Percentiles rank a stretch among this genome's conserved stretches.
These are phyloP conservation scores for Alternaria longipes DNA, from an alignment of 2,329 filamentous ascomycete genomes.

Conservation along the genomic window DNA sequence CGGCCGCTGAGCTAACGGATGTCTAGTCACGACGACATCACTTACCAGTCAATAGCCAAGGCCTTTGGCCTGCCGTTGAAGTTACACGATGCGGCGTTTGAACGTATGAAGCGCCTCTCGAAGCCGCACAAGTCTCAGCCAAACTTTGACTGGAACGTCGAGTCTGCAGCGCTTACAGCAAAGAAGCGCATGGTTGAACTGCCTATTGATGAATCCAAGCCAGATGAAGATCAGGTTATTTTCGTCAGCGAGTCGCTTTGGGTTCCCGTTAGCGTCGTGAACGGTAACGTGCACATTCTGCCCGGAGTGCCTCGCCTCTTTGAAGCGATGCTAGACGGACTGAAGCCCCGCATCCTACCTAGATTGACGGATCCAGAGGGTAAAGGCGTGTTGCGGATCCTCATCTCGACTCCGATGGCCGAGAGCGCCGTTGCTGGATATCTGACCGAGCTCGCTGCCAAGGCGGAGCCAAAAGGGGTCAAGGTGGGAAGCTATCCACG, in stretches of 20 bases:
- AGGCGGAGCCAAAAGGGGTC: slow-evolving; percentile 77
- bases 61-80: slow-evolving; percentile 81
- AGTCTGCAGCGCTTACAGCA: slow-evolving; percentile 79
- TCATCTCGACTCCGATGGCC: slow-evolving; percentile 86
- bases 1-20: slow-evolving; percentile 27
- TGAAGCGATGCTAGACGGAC: slow-evolving; percentile 76
- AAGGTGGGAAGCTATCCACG: slow-evolving; percentile 96
- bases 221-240: slow-evolving; percentile 75
- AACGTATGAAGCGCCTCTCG: slow-evolving; percentile 83
- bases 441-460: slow-evolving; percentile 78
- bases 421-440: slow-evolving; percentile 88
- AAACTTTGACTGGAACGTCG: slow-evolving; percentile 84
- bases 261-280: slow-evolving; percentile 90
- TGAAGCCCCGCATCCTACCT: slow-evolving; percentile 76
- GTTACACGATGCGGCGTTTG: slow-evolving; percentile 78
- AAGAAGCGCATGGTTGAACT: slow-evolving; percentile 91
- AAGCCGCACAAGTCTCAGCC: slow-evolving; percentile 76
- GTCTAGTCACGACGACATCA: slow-evolving; percentile 92
- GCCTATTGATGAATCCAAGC: slow-evolving; percentile 74
- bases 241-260: slow-evolving; percentile 85
- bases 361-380: slow-evolving; percentile 80
- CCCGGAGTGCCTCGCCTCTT: slow-evolving; percentile 90
- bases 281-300: slow-evolving; percentile 91
- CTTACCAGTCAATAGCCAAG: slow-evolving; percentile 91
- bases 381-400: slow-evolving; percentile 78